phyloP scores from a whole-genome alignment of 352 stramenopile genomes.

The Globisporangium nodosum region DNA sequence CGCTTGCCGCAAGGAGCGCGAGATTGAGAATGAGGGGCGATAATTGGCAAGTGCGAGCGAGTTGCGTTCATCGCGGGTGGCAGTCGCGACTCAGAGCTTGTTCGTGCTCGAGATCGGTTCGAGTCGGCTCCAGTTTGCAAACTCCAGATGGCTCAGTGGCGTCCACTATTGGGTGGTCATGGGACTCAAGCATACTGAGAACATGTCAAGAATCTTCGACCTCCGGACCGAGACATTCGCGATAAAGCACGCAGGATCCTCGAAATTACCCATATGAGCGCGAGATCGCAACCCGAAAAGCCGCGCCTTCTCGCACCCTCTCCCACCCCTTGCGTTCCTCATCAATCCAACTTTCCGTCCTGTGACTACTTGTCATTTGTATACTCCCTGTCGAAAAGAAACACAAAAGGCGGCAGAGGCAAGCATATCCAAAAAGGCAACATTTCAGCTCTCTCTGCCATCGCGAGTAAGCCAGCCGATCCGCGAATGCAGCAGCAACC shows the following conservation, averaged over 20 bases:
- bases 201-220: neutral
- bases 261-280: neutral
- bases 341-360: neutral
- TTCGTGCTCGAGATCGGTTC: too few relatives aligned
- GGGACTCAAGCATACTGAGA: neutral
- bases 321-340: neutral
- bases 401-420: neutral
- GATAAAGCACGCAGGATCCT: neutral
- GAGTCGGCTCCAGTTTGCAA: neutral
- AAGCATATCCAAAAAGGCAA: neutral
- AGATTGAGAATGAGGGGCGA: neutral
- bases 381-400: neutral
- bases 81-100: too few relatives aligned
- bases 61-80: too few relatives aligned
- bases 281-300: neutral
- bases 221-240: neutral
- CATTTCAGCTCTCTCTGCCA: neutral
- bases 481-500: too few relatives aligned
- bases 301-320: neutral
- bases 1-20: neutral
- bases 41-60: too few relatives aligned
- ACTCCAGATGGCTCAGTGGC: neutral
- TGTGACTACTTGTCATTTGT: neutral
- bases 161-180: neutral
- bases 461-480: neutral